Percentiles rank a stretch among this genome's conserved stretches.
Evolutionary conservation across 352 stramenopile genomes (phyloP).

Genomic region (Phytophthora aleatoria): DNA sequence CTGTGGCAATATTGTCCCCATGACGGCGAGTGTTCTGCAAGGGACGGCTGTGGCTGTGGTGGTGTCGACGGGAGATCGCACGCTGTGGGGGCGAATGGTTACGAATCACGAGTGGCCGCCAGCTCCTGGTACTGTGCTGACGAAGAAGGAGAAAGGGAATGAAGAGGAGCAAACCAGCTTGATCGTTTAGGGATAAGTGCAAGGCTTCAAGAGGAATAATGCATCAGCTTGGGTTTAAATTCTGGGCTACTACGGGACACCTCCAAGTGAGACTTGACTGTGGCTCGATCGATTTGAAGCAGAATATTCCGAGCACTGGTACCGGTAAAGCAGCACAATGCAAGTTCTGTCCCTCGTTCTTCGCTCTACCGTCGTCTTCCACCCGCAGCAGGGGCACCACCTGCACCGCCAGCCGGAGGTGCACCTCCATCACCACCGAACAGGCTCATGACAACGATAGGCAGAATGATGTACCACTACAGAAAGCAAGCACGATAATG

Average conservation of each 20-base stretch:
- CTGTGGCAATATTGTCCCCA: constrained; percentile 75
- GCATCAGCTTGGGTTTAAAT: constrained; percentile 6
- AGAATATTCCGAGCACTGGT: too few species aligned
- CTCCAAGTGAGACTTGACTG: background rate
- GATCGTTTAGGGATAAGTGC: constrained; percentile 28
- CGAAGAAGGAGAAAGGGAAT: constrained; percentile 20
- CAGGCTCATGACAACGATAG: constrained; percentile 77
- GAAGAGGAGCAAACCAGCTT: constrained; percentile 37
- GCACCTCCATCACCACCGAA: constrained; percentile 59
- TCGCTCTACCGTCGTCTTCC: constrained; percentile 39
- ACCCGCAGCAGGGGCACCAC: constrained; percentile 29
- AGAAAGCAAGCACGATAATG: constrained; percentile 13
- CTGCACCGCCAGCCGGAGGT: constrained; percentile 39
- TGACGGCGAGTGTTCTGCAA: constrained; percentile 60
- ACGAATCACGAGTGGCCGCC: constrained; percentile 64
- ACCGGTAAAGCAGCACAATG: background rate
- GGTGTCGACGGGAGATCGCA: constrained; percentile 73
- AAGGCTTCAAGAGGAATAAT: background rate
- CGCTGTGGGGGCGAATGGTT: constrained; percentile 71
- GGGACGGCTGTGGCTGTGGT: constrained; percentile 69
- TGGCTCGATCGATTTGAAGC: constrained; percentile 1
- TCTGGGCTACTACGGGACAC: constrained; percentile 5
- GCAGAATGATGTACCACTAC: constrained; percentile 88
- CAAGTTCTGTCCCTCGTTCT: constrained; percentile 10
- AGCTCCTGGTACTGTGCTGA: constrained; percentile 10